Conservation (phyloP, 2,329 filamentous ascomycete genomes). For the Trichoderma simmonsii region DNA sequence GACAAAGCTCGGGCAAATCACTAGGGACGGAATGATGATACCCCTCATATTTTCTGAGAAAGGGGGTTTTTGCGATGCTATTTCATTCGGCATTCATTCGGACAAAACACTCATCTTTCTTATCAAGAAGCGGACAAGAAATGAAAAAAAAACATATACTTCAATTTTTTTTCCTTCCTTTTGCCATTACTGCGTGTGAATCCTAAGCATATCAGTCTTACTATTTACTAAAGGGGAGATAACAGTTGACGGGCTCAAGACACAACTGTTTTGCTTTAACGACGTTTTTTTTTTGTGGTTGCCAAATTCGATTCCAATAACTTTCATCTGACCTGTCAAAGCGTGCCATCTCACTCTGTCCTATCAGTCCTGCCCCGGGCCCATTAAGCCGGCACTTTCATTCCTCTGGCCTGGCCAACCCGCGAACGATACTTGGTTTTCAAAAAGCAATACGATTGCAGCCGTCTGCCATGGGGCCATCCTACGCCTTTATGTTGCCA, state of each 20-base stretch:
- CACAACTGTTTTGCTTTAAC: not conserved
- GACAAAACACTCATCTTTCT: not conserved
- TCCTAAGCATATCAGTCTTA: not conserved
- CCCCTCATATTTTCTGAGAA: conserved; percentile 5
- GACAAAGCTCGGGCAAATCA: conserved; percentile 8
- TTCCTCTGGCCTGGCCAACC: not conserved
- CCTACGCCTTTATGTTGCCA: conserved; percentile 5
- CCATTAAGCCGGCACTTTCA: not conserved
- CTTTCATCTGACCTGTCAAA: conserved; percentile 4
- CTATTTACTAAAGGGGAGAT: not conserved
- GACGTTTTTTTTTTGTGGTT: conserved; percentile 6
- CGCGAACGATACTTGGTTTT: conserved; percentile 2
- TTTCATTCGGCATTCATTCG: not conserved
- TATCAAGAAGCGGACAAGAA: not conserved
- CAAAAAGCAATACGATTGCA: not conserved
- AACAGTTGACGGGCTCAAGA: not conserved
- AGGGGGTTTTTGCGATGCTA: not conserved
- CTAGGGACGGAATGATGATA: conserved; percentile 5
- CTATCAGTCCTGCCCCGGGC: not conserved
- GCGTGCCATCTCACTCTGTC: not conserved
- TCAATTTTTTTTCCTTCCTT: not conserved
- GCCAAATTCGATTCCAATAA: conserved; percentile 11
- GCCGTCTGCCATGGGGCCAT: not conserved
- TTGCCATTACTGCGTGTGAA: not conserved
- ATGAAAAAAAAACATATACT: not conserved